Evolutionary conservation across 1,284 basidiomycete genomes (phyloP).

Genomic region (Heimioporus punctisporus): DNA sequence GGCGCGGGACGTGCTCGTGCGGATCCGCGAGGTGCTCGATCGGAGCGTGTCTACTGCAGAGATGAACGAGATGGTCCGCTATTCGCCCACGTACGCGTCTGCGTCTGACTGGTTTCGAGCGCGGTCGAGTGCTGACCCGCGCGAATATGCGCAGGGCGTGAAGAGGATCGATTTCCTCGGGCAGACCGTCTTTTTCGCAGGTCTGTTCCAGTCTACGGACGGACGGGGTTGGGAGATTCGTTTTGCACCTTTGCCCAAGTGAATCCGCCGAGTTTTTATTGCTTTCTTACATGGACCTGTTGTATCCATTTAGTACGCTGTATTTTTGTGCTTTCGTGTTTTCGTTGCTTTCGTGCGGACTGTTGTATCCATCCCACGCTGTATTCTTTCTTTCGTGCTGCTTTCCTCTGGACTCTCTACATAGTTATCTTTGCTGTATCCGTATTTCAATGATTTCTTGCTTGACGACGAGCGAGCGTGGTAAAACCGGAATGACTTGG

Average conservation of each 20-base stretch:
- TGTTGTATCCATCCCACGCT: too few species aligned
- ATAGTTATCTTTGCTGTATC: too few species aligned
- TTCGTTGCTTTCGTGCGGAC: too few species aligned
- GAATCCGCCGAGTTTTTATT: too few species aligned
- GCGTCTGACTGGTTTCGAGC: constrained; percentile 32
- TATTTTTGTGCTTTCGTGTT: too few species aligned
- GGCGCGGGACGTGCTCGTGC: constrained; percentile 28
- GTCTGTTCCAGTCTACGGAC: constrained; percentile 21
- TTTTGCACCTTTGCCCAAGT: constrained; percentile 11
- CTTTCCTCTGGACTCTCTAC: too few species aligned
- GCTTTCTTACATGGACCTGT: too few species aligned
- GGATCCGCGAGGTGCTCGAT: constrained; percentile 29
- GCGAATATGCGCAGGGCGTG: constrained; percentile 35
- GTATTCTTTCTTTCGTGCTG: too few species aligned
- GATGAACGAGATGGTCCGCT: constrained; percentile 26
- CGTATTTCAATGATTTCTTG: too few species aligned
- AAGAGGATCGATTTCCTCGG: constrained; percentile 37
- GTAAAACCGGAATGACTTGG: too few species aligned
- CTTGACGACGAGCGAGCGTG: too few species aligned
- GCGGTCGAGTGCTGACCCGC: constrained; percentile 30
- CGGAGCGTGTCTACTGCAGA: constrained; percentile 25
- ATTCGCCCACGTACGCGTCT: constrained; percentile 13
- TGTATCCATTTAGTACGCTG: too few species aligned
- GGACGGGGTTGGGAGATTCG: constrained; percentile 30
- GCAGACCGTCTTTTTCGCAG: constrained; percentile 30